phyloP scores from a whole-genome alignment of 2,329 filamentous ascomycete genomes.

The Verticillium nonalfalfae region DNA sequence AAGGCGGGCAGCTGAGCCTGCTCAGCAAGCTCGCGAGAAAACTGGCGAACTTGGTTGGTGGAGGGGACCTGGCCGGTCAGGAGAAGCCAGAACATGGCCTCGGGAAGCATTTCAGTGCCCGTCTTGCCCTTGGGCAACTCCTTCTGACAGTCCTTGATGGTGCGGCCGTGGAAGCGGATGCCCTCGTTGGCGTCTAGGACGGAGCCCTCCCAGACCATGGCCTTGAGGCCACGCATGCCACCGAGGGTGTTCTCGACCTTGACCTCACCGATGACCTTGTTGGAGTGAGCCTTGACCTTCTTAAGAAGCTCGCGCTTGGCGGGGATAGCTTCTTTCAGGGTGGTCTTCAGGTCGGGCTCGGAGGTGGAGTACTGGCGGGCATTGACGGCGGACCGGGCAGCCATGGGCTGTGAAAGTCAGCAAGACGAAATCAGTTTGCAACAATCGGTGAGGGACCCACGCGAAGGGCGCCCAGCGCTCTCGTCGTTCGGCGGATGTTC shows the following conservation, averaged over 20 bases:
- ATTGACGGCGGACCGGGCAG: constrained; percentile 19
- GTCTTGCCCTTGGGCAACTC: constrained; percentile 87
- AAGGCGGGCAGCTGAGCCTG: constrained; percentile 78
- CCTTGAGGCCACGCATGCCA: constrained; percentile 95
- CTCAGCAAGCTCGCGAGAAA: constrained; percentile 83
- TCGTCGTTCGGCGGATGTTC: constrained; percentile 53
- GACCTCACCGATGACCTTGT: constrained; percentile 83
- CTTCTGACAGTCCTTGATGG: constrained; percentile 95
- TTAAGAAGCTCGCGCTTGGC: constrained; percentile 90
- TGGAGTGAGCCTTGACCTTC: constrained; percentile 80
- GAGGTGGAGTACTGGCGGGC: constrained; percentile 57
- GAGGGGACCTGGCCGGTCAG: constrained; percentile 89
- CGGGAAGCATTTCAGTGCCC: constrained; percentile 94
- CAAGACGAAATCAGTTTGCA: too few species aligned
- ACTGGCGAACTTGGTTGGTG: constrained; percentile 69
- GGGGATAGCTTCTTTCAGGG: constrained; percentile 77
- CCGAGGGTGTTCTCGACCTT: constrained; percentile 92
- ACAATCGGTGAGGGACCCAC: constrained; percentile 33
- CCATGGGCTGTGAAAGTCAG: constrained; percentile 9
- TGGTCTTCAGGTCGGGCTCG: constrained; percentile 85
- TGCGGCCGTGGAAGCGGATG: constrained; percentile 95
- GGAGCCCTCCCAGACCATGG: constrained; percentile 98
- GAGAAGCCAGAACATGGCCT: constrained; percentile 99
- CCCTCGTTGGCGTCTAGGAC: constrained; percentile 95
- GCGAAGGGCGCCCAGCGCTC: constrained; percentile 58